These are phyloP conservation scores for Mucor sp. DNA, from an alignment of 371 early-diverging fungal species.

Conservation along the genomic window DNA sequence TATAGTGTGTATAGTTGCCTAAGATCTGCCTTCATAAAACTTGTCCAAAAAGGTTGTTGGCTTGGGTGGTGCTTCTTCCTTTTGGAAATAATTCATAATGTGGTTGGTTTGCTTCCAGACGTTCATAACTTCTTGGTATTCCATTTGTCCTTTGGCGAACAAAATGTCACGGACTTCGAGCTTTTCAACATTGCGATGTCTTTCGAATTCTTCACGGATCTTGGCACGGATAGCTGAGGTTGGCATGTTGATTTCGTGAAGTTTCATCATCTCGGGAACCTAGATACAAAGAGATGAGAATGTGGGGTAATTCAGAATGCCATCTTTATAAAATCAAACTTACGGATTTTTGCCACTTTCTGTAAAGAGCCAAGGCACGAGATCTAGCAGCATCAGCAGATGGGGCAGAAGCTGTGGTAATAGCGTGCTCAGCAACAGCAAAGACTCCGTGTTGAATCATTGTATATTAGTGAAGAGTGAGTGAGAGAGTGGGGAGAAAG, in stretches of 20 bases:
- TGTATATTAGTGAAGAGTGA: constrained; percentile 3
- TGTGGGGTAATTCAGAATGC: neutral
- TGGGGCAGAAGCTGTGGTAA: constrained; percentile 61
- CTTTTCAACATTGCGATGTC: constrained; percentile 82
- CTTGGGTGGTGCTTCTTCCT: constrained; percentile 76
- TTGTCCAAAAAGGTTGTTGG: constrained; percentile 79
- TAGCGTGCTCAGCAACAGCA: constrained; percentile 50
- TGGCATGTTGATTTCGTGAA: constrained; percentile 83
- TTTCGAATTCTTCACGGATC: constrained; percentile 92
- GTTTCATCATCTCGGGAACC: constrained; percentile 81
- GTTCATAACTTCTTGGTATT: constrained; percentile 93
- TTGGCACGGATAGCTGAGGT: constrained; percentile 75
- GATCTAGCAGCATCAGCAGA: constrained; percentile 59
- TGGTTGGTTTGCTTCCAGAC: constrained; percentile 95
- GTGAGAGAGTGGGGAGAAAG: constrained; percentile 14
- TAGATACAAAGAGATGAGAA: constrained; percentile 16
- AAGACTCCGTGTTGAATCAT: constrained; percentile 37
- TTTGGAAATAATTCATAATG: constrained; percentile 87
- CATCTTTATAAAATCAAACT: constrained; percentile 4
- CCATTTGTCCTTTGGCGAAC: constrained; percentile 85
- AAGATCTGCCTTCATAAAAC: constrained; percentile 80
- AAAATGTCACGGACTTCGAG: constrained; percentile 82
- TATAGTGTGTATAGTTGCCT: constrained; percentile 9
- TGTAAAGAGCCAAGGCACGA: constrained; percentile 63
- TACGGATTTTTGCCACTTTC: constrained; percentile 72